These are phyloP conservation scores for Vitis amurensis DNA, from an alignment of 164 flowering plant species.

Conservation along the genomic window DNA sequence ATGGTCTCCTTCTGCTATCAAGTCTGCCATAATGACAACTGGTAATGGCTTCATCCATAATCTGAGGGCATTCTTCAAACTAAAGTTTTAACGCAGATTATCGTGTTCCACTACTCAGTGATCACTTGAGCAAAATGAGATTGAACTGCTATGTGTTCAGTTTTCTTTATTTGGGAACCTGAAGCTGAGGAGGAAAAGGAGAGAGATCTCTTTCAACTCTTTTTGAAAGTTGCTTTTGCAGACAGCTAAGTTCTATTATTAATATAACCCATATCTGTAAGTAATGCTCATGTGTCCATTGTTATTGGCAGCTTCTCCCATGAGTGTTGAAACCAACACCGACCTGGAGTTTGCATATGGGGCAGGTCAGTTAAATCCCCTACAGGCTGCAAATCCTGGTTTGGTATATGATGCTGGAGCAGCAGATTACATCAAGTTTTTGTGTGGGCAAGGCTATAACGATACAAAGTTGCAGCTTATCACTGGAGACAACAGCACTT, in stretches of 20 bases:
- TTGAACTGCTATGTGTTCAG: too few species aligned
- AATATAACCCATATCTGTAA: too few species aligned
- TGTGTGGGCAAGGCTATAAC: slow-evolving; percentile 16
- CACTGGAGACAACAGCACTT: slow-evolving; percentile 5
- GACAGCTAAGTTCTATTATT: too few species aligned
- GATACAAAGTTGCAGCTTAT: not conserved
- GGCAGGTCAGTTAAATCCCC: slow-evolving; percentile 14
- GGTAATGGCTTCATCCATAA: not conserved
- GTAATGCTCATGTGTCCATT: too few species aligned
- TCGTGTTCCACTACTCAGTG: too few species aligned
- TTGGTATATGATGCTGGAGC: slow-evolving; percentile 6
- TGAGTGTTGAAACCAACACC: not conserved
- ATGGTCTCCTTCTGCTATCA: too few species aligned
- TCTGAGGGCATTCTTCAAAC: not conserved
- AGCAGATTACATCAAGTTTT: slow-evolving; percentile 8
- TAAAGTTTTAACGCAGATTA: too few species aligned
- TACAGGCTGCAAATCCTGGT: slow-evolving; percentile 11
- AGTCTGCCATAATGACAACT: slow-evolving; percentile 14
- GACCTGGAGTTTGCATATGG: slow-evolving; percentile 22
- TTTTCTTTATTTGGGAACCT: too few species aligned
- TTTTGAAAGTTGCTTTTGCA: too few species aligned
- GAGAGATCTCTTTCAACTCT: too few species aligned
- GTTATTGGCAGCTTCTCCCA: slow-evolving; percentile 3
- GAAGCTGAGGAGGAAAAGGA: too few species aligned
- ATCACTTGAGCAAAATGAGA: too few species aligned